Evolutionary conservation across 2,329 filamentous ascomycete genomes (phyloP).

Genomic region (Botryotinia calthae): DNA sequence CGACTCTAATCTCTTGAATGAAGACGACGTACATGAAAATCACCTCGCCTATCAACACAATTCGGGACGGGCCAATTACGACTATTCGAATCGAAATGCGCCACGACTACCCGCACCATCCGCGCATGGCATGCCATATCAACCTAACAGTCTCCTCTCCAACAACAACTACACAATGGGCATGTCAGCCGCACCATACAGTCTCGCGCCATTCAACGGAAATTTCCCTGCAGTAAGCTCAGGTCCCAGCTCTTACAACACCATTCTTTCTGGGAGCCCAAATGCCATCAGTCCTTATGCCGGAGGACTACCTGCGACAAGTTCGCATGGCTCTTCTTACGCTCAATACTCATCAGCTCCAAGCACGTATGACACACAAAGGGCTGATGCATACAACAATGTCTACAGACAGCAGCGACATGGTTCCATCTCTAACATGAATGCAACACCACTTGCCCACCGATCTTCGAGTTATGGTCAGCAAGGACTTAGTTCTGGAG

Average conservation of each 20-base stretch:
- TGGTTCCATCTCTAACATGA: constrained; percentile 31
- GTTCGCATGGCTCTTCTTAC: constrained; percentile 24
- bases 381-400: constrained; percentile 30
- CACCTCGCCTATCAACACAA: constrained; percentile 1
- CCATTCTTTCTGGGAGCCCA: background rate
- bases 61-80: background rate
- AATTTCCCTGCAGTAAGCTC: constrained; percentile 4
- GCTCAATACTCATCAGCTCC: constrained; percentile 29
- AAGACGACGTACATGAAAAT: constrained; percentile 26
- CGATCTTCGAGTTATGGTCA: constrained; percentile 31
- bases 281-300: constrained; percentile 20
- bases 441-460: constrained; percentile 25
- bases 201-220: constrained; percentile 18
- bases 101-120: constrained; percentile 36
- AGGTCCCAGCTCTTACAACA: constrained; percentile 14
- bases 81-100: constrained; percentile 31
- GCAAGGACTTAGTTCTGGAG: constrained; percentile 7
- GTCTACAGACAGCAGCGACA: constrained; percentile 31
- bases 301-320: constrained; percentile 1
- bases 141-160: constrained; percentile 24
- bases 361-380: constrained; percentile 31
- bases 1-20: constrained; percentile 48
- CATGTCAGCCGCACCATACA: constrained; percentile 26
- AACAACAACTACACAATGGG: constrained; percentile 28
- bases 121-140: constrained; percentile 26